Evolutionary conservation across 306 rosid species (phyloP).

Genomic region (Quercus dentata): DNA sequence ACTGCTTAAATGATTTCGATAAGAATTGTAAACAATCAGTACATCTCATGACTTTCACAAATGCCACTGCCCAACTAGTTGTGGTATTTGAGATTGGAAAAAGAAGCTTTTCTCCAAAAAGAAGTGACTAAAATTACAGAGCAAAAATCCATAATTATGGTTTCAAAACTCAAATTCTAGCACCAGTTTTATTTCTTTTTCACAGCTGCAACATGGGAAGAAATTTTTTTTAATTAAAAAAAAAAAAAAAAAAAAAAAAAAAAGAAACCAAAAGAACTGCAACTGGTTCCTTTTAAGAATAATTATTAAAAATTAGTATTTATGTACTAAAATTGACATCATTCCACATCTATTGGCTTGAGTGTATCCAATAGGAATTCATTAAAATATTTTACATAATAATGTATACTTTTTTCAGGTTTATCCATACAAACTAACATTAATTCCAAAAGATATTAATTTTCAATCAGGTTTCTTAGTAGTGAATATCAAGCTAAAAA

Average conservation of each 20-base stretch:
- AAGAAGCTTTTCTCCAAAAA: neutral
- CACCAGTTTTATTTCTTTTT: neutral
- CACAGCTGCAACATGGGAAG: neutral
- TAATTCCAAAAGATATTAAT: neutral
- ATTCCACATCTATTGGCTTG: neutral
- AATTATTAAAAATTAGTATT: neutral
- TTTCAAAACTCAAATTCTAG: neutral
- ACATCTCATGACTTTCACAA: neutral
- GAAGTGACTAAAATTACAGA: neutral
- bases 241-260: no score
- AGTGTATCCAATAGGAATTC: neutral
- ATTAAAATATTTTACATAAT: neutral
- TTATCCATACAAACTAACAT: neutral
- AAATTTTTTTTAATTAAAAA: neutral
- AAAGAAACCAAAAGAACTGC: neutral
- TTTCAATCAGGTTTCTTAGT: neutral
- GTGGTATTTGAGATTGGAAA: neutral
- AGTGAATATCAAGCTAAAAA: neutral
- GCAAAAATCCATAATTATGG: neutral
- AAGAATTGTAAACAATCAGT: neutral
- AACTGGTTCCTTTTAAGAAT: neutral
- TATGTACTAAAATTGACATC: neutral
- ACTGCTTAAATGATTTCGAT: neutral
- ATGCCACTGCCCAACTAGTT: neutral
- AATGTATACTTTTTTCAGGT: neutral